Evolutionary conservation across 2,329 filamentous ascomycete genomes (phyloP).

Genomic region (Colletotrichum tofieldiae): DNA sequence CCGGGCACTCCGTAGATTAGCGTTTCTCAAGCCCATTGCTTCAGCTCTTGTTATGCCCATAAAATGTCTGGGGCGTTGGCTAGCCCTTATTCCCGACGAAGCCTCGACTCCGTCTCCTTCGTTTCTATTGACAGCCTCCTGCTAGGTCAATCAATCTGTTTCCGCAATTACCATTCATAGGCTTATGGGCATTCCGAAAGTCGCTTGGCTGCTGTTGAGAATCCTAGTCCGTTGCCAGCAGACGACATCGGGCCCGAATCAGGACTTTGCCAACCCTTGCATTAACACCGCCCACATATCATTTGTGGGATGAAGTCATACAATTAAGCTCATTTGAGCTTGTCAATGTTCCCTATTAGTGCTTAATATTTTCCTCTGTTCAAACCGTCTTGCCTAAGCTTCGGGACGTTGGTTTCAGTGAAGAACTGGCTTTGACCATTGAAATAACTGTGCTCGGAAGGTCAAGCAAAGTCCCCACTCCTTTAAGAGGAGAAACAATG

Average conservation of each 20-base stretch:
- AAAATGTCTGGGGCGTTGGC: too few species aligned
- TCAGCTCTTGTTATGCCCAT: background rate
- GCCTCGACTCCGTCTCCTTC: too few species aligned
- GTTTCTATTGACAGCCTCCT: background rate
- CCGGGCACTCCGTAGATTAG: background rate
- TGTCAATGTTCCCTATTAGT: too few species aligned
- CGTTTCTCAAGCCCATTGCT: background rate
- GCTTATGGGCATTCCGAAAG: background rate
- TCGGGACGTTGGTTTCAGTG: background rate
- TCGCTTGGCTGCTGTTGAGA: background rate
- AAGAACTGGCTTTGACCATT: background rate
- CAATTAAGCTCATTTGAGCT: slow-evolving; percentile 18
- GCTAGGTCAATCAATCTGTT: background rate
- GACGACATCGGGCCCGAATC: slow-evolving; percentile 10
- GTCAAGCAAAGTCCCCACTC: background rate
- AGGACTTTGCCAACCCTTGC: slow-evolving; percentile 7
- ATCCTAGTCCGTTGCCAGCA: background rate
- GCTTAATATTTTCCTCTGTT: too few species aligned
- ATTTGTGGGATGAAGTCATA: slow-evolving; percentile 19
- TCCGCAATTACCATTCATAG: background rate
- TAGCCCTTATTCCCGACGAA: background rate
- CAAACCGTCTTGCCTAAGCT: background rate
- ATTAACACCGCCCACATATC: slow-evolving; percentile 21
- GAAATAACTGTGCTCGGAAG: background rate
- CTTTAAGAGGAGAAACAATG: background rate